These are phyloP conservation scores for Coniochaeta sp. DNA, from an alignment of 2,329 filamentous ascomycete species.

Conservation along the genomic window DNA sequence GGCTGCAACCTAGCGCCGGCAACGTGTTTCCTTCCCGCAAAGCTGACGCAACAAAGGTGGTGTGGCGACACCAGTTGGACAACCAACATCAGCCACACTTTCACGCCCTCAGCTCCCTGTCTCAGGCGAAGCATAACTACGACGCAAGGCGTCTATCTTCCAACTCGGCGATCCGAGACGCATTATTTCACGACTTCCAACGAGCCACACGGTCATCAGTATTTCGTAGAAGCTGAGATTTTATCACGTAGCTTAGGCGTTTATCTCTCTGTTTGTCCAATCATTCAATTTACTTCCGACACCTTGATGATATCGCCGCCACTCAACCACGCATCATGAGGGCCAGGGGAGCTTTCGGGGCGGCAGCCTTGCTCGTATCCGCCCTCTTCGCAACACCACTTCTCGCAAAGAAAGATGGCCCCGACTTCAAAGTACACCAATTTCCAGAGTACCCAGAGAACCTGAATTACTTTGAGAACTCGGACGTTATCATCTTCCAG, in stretches of 20 bases:
- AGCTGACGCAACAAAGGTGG: not conserved
- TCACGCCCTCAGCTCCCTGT: not conserved
- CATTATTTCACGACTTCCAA: not conserved
- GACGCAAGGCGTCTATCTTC: not conserved
- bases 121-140: not conserved
- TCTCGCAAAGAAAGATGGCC: conserved; percentile 53
- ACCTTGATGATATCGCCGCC: conserved; percentile 34
- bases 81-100: not conserved
- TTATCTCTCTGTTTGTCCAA: not conserved
- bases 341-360: conserved; percentile 37
- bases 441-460: conserved; percentile 61
- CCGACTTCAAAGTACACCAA: conserved; percentile 54
- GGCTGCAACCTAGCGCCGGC: not conserved
- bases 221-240: not conserved
- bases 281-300: not conserved
- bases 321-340: conserved; percentile 41
- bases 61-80: not conserved
- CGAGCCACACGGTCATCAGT: not conserved
- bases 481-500: conserved; percentile 70
- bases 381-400: conserved; percentile 27
- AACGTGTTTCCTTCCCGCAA: not conserved
- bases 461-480: conserved; percentile 87
- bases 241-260: not conserved
- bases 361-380: conserved; percentile 44
- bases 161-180: not conserved